Evolutionary conservation across 306 rosid genomes (phyloP).

Genomic region (Cajanus cajan): DNA sequence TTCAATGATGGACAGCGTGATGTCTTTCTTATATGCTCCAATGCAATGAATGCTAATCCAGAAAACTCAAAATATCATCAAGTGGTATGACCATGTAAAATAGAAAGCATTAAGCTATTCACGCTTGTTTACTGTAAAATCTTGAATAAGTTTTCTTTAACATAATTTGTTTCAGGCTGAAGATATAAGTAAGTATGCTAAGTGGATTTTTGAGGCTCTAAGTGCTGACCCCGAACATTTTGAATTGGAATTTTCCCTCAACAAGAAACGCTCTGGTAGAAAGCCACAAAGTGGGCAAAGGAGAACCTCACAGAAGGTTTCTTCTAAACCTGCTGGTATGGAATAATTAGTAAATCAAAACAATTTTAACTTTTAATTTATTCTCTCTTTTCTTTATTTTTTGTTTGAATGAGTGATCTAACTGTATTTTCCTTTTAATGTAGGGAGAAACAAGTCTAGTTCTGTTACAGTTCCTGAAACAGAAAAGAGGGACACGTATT

Average conservation of each 20-base stretch:
- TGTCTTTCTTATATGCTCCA: slow-evolving; percentile 23
- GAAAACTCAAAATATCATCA: neutral
- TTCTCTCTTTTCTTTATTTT: neutral
- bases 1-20: slow-evolving; percentile 20
- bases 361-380: neutral
- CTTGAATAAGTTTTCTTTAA: neutral
- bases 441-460: neutral
- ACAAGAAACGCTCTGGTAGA: neutral
- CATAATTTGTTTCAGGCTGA: neutral
- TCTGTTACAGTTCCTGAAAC: neutral
- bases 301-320: neutral
- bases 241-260: neutral
- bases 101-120: neutral
- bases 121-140: neutral
- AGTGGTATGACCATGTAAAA: slow-evolving; percentile 24
- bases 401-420: neutral
- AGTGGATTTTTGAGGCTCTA: neutral
- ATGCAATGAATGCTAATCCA: neutral
- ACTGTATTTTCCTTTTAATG: neutral
- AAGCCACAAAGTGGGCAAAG: neutral
- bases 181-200: neutral
- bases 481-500: neutral
- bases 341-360: neutral
- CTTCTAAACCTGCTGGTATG: slow-evolving; percentile 10
- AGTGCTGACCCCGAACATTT: neutral